Conservation (phyloP, 345 rosid genomes). For the Citrus cavaleriei region DNA sequence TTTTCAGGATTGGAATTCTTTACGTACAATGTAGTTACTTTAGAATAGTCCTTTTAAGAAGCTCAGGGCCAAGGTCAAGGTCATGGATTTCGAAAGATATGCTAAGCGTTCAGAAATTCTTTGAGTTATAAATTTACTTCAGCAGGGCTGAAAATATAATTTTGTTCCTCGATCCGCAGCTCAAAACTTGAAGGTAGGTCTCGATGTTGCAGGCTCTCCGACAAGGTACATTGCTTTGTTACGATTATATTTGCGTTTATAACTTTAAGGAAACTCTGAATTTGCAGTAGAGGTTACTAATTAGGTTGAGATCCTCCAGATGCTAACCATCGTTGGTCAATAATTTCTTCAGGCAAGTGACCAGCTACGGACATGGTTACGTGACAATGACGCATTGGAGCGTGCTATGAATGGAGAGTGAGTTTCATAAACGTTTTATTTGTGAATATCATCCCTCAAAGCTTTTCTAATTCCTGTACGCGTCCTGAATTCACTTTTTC, state of each 20-base stretch:
- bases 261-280: not conserved
- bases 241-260: not conserved
- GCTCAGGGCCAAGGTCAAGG: not conserved
- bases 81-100: not conserved
- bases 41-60: not conserved
- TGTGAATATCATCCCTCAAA: not conserved
- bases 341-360: slow-evolving; percentile 39
- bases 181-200: slow-evolving; percentile 82
- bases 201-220: slow-evolving; percentile 75
- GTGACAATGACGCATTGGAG: slow-evolving; percentile 75
- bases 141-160: not conserved
- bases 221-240: slow-evolving; percentile 45
- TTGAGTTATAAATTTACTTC: not conserved
- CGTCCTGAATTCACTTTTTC: not conserved
- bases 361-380: slow-evolving; percentile 43
- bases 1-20: not conserved
- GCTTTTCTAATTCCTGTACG: not conserved
- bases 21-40: not conserved
- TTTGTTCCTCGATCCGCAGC: slow-evolving; percentile 35
- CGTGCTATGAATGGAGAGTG: slow-evolving; percentile 78
- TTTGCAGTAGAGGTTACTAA: not conserved
- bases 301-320: not conserved
- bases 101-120: not conserved
- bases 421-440: slow-evolving; percentile 20
- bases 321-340: slow-evolving; percentile 3